These are phyloP conservation scores for Cladosporium halotolerans DNA, from an alignment of 2,329 filamentous ascomycete species.

Conservation along the genomic window DNA sequence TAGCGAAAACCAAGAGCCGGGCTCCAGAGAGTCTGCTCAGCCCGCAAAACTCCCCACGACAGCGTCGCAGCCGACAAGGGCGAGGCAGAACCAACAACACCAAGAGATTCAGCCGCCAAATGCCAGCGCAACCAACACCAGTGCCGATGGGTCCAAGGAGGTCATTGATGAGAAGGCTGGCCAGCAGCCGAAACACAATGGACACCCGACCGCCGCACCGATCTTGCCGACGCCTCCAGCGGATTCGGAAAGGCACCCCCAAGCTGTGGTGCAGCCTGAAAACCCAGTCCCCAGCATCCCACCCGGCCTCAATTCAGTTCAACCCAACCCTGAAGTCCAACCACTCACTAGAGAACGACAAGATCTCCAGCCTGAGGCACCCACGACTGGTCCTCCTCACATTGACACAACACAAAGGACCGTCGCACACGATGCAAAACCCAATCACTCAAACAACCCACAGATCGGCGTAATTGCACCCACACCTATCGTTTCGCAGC, in stretches of 20 bases:
- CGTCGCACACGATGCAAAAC: not conserved
- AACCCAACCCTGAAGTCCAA: constrained; percentile 12
- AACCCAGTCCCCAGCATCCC: constrained; percentile 5
- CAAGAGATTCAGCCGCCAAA: constrained; percentile 41
- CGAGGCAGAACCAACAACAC: constrained; percentile 41
- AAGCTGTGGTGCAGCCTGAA: constrained; percentile 7
- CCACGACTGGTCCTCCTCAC: constrained; percentile 10
- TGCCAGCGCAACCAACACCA: constrained; percentile 36
- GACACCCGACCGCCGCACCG: constrained; percentile 4
- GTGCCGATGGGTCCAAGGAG: constrained; percentile 40
- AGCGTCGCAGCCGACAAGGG: constrained; percentile 31
- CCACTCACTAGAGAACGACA: constrained; percentile 9
- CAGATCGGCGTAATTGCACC: constrained; percentile 40
- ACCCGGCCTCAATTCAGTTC: constrained; percentile 1
- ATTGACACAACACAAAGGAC: constrained; percentile 13
- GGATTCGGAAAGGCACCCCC: constrained; percentile 17
- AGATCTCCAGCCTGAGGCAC: constrained; percentile 10
- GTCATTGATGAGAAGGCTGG: constrained; percentile 39
- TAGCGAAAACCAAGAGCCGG: constrained; percentile 53
- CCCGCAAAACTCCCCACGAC: constrained; percentile 36
- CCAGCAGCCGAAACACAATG: constrained; percentile 11
- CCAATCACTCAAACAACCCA: constrained; percentile 19
- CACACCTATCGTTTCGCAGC: constrained; percentile 37
- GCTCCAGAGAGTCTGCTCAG: constrained; percentile 47
- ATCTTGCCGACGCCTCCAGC: constrained; percentile 11